Conservation (phyloP, 805 yeast species). For the Candida oleophila region DNA sequence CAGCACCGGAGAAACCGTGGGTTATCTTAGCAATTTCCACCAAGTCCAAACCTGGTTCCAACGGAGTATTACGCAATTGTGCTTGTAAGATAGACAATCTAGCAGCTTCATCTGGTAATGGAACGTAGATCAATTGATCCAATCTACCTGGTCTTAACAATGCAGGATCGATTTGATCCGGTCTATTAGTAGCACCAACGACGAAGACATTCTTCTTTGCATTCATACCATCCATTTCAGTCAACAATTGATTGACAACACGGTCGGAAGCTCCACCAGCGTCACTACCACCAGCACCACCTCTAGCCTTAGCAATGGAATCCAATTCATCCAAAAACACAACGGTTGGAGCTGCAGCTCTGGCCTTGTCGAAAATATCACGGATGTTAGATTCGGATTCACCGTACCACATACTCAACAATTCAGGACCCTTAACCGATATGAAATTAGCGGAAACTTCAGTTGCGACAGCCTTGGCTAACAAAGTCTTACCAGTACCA, state of each 20-base stretch:
- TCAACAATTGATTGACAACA: slow-evolving; percentile 91
- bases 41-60: slow-evolving; percentile 94
- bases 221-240: slow-evolving; percentile 99
- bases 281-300: slow-evolving; percentile 70
- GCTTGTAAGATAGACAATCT: slow-evolving; percentile 92
- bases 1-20: slow-evolving; percentile 99
- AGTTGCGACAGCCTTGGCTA: slow-evolving; percentile 99
- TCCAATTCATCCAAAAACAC: slow-evolving; percentile 98
- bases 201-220: slow-evolving; percentile 98
- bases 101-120: slow-evolving; percentile 94
- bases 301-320: slow-evolving; percentile 96
- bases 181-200: slow-evolving; percentile 99
- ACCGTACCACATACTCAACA: slow-evolving; percentile 98
- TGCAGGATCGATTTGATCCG: slow-evolving; percentile 99
- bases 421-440: slow-evolving; percentile 95
- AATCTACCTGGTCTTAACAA: slow-evolving; percentile 98
- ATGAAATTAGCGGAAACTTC: slow-evolving; percentile 98
- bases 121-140: slow-evolving; percentile 97
- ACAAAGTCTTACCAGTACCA: slow-evolving; percentile 98
- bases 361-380: slow-evolving; percentile 96
- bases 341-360: slow-evolving; percentile 99
- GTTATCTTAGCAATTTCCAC: slow-evolving; percentile 88
- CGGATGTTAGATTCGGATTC: slow-evolving; percentile 97
- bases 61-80: slow-evolving; percentile 96
- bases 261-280: slow-evolving; percentile 97